Conservation (phyloP, 1,139 yeast species). For the Nakaseomyces delphensis region DNA sequence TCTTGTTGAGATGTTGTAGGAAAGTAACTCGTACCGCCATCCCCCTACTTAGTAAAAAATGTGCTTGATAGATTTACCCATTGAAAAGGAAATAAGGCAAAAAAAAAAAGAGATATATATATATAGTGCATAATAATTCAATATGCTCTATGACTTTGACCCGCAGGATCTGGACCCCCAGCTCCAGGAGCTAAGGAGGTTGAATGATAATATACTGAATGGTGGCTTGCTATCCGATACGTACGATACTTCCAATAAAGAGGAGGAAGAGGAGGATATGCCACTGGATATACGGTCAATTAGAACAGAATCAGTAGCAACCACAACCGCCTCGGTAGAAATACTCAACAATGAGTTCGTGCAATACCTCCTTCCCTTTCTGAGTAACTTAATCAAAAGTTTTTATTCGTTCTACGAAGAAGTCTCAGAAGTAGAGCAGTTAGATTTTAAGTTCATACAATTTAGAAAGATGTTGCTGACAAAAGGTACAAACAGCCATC, state of each 20-base stretch:
- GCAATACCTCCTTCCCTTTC: slow-evolving; percentile 2
- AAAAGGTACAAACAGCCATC: background rate
- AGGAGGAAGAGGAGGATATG: background rate
- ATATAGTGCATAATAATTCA: too few relatives aligned
- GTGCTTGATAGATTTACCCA: background rate
- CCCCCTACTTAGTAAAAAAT: too few relatives aligned
- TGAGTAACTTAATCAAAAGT: background rate
- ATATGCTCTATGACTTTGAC: background rate
- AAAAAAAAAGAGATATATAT: background rate
- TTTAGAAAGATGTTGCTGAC: background rate
- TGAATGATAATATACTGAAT: background rate
- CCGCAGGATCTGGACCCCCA: background rate
- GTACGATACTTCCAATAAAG: too few relatives aligned
- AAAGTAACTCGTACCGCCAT: too few relatives aligned
- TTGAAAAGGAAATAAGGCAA: background rate
- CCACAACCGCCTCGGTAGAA: background rate
- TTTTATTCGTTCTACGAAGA: slow-evolving; percentile 4
- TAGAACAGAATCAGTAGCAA: slow-evolving; percentile 1
- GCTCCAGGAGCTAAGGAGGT: background rate
- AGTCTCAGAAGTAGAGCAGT: background rate
- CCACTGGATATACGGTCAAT: slow-evolving; percentile 1
- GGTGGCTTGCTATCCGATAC: background rate
- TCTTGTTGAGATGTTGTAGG: too few relatives aligned
- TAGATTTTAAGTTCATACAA: background rate
- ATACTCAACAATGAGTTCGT: background rate